These are phyloP conservation scores for Nemania diffusa DNA, from an alignment of 2,329 filamentous ascomycete genomes.

Conservation along the genomic window DNA sequence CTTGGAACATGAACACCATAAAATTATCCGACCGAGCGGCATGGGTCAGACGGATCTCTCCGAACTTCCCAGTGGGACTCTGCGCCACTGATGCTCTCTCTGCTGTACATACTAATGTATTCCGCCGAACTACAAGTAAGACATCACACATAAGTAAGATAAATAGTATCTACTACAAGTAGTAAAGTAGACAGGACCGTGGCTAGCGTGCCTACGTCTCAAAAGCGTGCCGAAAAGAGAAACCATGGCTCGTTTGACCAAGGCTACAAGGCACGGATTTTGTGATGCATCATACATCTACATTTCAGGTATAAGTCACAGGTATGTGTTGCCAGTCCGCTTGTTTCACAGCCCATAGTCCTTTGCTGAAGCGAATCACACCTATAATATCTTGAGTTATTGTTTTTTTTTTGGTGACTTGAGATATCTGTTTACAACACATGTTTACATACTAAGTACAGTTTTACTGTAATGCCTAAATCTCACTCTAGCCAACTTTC, in stretches of 20 bases:
- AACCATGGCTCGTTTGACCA: neutral
- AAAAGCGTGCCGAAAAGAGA: neutral
- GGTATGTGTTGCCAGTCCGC: neutral
- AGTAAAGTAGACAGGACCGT: neutral
- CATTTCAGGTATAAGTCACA: neutral
- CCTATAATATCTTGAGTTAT: neutral
- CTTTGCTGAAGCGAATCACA: neutral
- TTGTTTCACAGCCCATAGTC: neutral
- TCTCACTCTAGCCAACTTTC: neutral
- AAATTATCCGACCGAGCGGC: slow-evolving; percentile 8
- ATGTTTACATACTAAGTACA: too few species aligned
- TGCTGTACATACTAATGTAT: slow-evolving; percentile 6
- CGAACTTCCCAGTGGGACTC: slow-evolving; percentile 6
- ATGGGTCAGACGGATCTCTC: slow-evolving; percentile 3
- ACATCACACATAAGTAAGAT: too few species aligned
- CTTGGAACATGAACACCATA: neutral
- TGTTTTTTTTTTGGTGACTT: neutral
- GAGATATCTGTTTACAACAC: neutral
- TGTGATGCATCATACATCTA: slow-evolving; percentile 6
- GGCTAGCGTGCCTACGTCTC: neutral
- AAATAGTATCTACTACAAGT: too few species aligned
- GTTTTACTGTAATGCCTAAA: neutral
- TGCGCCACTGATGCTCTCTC: slow-evolving; percentile 12
- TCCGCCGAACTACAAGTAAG: slow-evolving; percentile 4
- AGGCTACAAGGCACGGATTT: neutral